Conservation (phyloP, 768 basidiomycete species). For the Filobasidium wieringae region DNA sequence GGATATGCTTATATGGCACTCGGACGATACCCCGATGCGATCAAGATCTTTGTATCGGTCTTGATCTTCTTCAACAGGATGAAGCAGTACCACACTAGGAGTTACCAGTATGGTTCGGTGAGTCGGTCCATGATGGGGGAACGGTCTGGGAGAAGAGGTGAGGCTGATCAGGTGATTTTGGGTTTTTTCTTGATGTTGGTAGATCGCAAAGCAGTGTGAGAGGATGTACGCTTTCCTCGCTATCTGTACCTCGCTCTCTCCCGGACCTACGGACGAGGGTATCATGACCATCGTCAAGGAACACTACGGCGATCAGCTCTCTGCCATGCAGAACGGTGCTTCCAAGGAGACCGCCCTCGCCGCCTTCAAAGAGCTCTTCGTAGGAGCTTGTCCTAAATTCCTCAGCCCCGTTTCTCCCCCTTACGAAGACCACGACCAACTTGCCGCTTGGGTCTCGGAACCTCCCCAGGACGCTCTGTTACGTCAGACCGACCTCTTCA, state of each 20-base stretch:
- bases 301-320: constrained; percentile 78
- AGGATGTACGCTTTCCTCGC: constrained; percentile 95
- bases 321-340: constrained; percentile 69
- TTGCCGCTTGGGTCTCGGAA: constrained; percentile 45
- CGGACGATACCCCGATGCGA: constrained; percentile 86
- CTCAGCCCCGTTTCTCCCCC: constrained; percentile 89
- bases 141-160: no score
- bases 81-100: constrained; percentile 90
- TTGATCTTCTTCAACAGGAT: constrained; percentile 92
- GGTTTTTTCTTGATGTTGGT: constrained; percentile 3
- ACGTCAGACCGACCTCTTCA: constrained; percentile 73
- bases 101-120: constrained; percentile 92
- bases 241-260: constrained; percentile 82
- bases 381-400: constrained; percentile 92
- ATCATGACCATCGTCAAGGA: constrained; percentile 88
- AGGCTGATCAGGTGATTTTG: no score
- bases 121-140: no score
- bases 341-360: constrained; percentile 52
- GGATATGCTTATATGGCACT: constrained; percentile 96
- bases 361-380: constrained; percentile 83
- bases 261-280: constrained; percentile 84
- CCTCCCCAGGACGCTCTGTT: constrained; percentile 59
- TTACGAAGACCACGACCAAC: constrained; percentile 63
- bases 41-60: constrained; percentile 80
- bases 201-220: constrained; percentile 97